Percentiles rank a stretch among this genome's conserved stretches.
phyloP scores from a whole-genome alignment of 2,329 filamentous ascomycete genomes.

The Sclerotinia glacialis region DNA sequence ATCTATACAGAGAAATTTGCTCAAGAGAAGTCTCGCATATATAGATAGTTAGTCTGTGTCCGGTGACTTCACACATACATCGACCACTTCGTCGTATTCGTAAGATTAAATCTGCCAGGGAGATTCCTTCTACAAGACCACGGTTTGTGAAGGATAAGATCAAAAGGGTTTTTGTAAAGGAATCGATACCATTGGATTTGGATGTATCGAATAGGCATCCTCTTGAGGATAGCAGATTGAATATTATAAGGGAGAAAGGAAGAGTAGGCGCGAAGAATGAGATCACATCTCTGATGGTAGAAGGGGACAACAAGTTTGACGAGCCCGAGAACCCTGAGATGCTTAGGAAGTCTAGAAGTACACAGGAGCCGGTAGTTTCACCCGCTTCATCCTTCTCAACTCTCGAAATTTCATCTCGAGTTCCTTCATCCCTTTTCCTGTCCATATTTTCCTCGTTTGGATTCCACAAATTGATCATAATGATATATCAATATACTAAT shows the following conservation, averaged over 20 bases:
- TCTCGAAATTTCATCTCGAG: background rate
- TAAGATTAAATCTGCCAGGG: background rate
- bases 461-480: background rate
- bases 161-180: background rate
- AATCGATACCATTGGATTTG: background rate
- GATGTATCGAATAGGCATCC: background rate
- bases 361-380: background rate
- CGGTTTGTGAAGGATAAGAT: background rate
- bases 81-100: background rate
- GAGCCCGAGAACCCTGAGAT: background rate
- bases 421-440: background rate
- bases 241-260: background rate
- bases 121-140: background rate
- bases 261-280: background rate
- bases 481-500: background rate
- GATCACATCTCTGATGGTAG: background rate
- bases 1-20: background rate
- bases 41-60: background rate
- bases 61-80: background rate
- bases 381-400: background rate
- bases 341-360: too few relatives aligned
- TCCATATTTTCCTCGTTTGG: background rate
- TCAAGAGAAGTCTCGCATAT: slow-evolving; percentile 10
- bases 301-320: too few relatives aligned
- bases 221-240: background rate